Conservation (phyloP, 1,139 yeast species). For the Geotrichum klebahnii region DNA sequence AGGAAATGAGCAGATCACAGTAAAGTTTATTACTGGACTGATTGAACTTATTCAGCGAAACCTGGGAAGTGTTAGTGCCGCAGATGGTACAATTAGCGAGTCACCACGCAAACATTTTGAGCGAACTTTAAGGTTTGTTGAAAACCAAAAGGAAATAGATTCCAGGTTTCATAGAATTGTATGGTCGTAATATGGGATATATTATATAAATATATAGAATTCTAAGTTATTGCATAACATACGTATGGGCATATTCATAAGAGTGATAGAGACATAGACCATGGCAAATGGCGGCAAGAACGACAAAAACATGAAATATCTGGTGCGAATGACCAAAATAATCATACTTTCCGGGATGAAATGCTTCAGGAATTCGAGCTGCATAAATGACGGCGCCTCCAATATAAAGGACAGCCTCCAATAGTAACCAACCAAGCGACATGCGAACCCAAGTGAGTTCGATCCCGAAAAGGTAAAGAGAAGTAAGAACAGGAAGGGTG, state of each 20-base stretch:
- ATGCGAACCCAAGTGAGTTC: conserved; percentile 49
- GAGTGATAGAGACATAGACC: conserved; percentile 61
- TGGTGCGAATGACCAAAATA: conserved; percentile 83
- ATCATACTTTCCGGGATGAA: conserved; percentile 64
- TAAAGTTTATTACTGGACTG: conserved; percentile 75
- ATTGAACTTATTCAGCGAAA: conserved; percentile 80
- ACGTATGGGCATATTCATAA: conserved; percentile 35
- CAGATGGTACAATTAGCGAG: conserved; percentile 39
- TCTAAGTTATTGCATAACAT: no score
- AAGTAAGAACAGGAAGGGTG: conserved; percentile 59
- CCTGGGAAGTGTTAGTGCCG: no score
- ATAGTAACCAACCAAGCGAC: conserved; percentile 56
- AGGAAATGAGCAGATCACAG: conserved; percentile 68
- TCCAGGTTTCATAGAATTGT: conserved; percentile 56
- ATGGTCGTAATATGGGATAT: conserved; percentile 27
- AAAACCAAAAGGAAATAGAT: conserved; percentile 61
- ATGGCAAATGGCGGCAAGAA: conserved; percentile 75
- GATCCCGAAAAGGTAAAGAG: conserved; percentile 47
- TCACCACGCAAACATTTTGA: conserved; percentile 53
- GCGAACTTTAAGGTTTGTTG: conserved; percentile 64
- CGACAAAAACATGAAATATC: conserved; percentile 77
- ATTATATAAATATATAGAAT: conserved; percentile 3
- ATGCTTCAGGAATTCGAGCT: conserved; percentile 69
- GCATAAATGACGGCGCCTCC: conserved; percentile 79
- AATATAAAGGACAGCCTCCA: conserved; percentile 72